phyloP scores from a whole-genome alignment of 768 basidiomycete species.

The Lactarius indigo region DNA sequence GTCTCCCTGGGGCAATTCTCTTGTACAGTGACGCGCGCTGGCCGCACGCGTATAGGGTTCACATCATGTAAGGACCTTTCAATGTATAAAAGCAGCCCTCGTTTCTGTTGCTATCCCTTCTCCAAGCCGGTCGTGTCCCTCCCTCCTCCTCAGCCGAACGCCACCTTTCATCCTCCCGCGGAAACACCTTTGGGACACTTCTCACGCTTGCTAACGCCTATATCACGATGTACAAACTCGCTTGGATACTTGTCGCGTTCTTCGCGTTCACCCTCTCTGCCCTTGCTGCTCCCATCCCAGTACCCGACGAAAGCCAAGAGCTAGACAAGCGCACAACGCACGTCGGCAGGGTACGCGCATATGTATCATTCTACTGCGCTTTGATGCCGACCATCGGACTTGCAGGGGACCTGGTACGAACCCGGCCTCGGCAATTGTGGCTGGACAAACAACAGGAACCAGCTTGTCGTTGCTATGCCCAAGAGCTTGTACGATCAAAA shows the following conservation, averaged over 20 bases:
- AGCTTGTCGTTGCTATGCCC: conserved; percentile 21
- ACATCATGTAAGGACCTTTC: conserved; percentile 21
- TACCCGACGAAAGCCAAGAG: conserved; percentile 30
- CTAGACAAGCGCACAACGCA: conserved; percentile 53
- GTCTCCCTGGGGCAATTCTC: conserved; percentile 23
- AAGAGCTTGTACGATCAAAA: conserved; percentile 12
- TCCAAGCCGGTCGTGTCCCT: conserved; percentile 27
- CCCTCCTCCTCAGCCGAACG: conserved; percentile 27
- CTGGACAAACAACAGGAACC: background rate
- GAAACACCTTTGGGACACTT: conserved; percentile 5
- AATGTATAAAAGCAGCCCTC: conserved; percentile 20
- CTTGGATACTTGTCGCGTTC: conserved; percentile 37
- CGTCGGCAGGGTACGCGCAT: conserved; percentile 49
- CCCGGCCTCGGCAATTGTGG: conserved; percentile 25
- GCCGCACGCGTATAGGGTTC: conserved; percentile 14
- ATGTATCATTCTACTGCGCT: background rate
- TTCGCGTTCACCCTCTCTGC: conserved; percentile 41
- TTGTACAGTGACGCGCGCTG: conserved; percentile 21
- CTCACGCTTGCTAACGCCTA: background rate
- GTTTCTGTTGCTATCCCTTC: conserved; percentile 3
- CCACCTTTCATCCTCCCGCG: conserved; percentile 12
- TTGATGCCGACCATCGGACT: conserved; percentile 3
- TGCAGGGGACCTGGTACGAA: conserved; percentile 21
- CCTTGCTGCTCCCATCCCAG: conserved; percentile 46
- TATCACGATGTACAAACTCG: conserved; percentile 40